phyloP scores from a whole-genome alignment of 2,329 filamentous ascomycete genomes.

The Sphaceloma murrayae region DNA sequence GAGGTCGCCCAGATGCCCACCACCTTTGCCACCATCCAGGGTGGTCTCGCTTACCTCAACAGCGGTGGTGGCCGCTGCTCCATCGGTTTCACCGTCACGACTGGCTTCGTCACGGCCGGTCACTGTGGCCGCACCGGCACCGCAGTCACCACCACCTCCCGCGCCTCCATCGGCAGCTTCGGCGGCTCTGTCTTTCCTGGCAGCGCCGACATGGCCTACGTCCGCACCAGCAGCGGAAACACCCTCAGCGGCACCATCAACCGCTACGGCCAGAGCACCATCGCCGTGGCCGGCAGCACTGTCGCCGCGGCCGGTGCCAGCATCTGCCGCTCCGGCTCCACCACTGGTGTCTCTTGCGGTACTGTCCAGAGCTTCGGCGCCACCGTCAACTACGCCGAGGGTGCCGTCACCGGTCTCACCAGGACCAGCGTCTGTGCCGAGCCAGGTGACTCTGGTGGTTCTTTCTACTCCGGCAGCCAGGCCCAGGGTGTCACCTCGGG shows the following conservation, averaged over 20 bases:
- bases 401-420: constrained; percentile 5
- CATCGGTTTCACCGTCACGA: constrained; percentile 12
- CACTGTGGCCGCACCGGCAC: constrained; percentile 3
- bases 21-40: constrained; percentile 11
- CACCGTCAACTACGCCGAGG: constrained; percentile 8
- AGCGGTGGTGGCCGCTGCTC: background rate
- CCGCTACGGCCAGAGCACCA: constrained; percentile 9
- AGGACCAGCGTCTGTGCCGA: constrained; percentile 12
- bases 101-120: constrained; percentile 5
- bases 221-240: constrained; percentile 7
- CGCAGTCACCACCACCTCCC: background rate
- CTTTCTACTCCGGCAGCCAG: constrained; percentile 10
- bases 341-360: constrained; percentile 10
- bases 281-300: constrained; percentile 2
- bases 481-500: constrained; percentile 14
- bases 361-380: background rate
- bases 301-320: constrained; percentile 3
- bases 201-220: constrained; percentile 9
- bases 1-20: constrained; percentile 4
- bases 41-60: constrained; percentile 9
- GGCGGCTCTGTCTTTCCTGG: constrained; percentile 9
- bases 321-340: constrained; percentile 11
- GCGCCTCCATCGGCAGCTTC: constrained; percentile 2
- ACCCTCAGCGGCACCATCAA: constrained; percentile 12
- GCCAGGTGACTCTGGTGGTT: constrained; percentile 14